phyloP scores from a whole-genome alignment of 2,329 filamentous ascomycete species.

The Paramyrothecium sp. region DNA sequence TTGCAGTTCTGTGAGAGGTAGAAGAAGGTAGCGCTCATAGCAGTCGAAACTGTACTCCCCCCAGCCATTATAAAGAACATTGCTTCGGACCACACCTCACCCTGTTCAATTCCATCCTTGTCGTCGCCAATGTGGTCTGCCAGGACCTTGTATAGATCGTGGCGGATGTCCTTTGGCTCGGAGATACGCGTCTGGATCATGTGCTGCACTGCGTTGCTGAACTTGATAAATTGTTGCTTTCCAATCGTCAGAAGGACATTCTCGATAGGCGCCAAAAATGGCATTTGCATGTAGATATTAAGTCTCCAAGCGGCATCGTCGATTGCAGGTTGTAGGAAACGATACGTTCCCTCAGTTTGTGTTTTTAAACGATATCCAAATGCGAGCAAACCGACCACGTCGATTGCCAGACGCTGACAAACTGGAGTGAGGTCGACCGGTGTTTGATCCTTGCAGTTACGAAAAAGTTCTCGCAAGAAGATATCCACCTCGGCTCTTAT shows the following conservation, averaged over 20 bases:
- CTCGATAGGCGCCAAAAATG: neutral
- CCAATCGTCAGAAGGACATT: neutral
- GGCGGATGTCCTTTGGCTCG: slow-evolving; percentile 1
- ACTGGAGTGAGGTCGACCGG: neutral
- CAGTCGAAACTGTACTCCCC: neutral
- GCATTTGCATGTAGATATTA: slow-evolving; percentile 5
- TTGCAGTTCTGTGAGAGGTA: slow-evolving; percentile 1
- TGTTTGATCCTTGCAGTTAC: neutral
- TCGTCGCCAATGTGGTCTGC: neutral
- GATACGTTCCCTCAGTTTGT: slow-evolving; percentile 2
- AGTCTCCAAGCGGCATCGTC: neutral
- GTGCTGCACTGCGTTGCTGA: neutral
- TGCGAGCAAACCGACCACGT: slow-evolving; percentile 2
- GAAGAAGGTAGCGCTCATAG: neutral
- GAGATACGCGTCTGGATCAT: slow-evolving; percentile 3
- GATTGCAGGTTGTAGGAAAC: neutral
- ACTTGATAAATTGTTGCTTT: neutral
- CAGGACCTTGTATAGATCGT: slow-evolving; percentile 3
- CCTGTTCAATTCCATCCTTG: neutral
- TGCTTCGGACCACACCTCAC: slow-evolving; percentile 3
- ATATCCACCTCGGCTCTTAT: neutral
- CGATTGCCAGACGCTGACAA: slow-evolving; percentile 1
- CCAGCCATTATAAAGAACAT: slow-evolving; percentile 6
- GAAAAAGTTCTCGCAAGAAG: neutral
- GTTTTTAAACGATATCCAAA: slow-evolving; percentile 4